Evolutionary conservation across 129 eudicot species (phyloP).

Genomic region (Kitagawia praeruptora): DNA sequence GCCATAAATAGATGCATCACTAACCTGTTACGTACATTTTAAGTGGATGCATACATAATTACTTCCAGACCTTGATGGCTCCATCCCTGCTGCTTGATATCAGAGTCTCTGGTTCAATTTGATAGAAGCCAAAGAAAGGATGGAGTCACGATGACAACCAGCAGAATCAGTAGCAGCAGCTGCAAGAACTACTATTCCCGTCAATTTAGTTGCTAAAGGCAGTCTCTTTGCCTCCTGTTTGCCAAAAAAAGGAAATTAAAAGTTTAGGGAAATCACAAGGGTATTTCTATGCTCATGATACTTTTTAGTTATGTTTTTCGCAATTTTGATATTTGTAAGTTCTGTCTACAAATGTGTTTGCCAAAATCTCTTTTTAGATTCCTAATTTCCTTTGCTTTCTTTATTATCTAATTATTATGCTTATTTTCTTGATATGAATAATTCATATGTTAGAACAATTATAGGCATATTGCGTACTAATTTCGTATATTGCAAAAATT

Average conservation of each 20-base stretch:
- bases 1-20: too few species aligned
- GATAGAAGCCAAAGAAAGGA: conserved; percentile 80
- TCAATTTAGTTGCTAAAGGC: conserved; percentile 57
- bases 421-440: background rate
- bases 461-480: background rate
- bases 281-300: background rate
- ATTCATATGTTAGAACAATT: background rate
- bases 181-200: conserved; percentile 68
- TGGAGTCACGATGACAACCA: conserved; percentile 92
- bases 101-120: conserved; percentile 90
- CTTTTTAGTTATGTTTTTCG: background rate
- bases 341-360: background rate
- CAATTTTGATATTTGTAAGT: background rate
- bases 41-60: conserved; percentile 11
- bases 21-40: conserved; percentile 44
- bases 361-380: background rate
- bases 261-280: too few species aligned
- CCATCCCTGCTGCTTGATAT: conserved; percentile 96
- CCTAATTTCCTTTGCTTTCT: background rate
- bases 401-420: background rate
- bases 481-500: background rate
- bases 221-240: conserved; percentile 73
- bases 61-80: conserved; percentile 97
- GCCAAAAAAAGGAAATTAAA: too few species aligned
- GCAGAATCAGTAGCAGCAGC: conserved; percentile 93